Evolutionary conservation across 768 basidiomycete species (phyloP).

Genomic region (Roridomyces roridus): DNA sequence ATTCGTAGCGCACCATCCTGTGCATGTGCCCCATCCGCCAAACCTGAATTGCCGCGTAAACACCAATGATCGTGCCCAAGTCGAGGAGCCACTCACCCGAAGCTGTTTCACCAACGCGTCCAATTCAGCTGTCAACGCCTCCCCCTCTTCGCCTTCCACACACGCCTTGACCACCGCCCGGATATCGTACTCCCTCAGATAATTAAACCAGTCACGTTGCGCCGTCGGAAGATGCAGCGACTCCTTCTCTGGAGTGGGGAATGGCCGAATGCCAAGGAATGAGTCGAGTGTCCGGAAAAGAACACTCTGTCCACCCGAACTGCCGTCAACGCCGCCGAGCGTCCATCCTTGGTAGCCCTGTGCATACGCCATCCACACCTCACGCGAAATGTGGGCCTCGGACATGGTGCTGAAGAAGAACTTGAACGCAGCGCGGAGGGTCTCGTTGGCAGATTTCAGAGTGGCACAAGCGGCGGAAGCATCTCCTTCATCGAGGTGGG

Average conservation of each 20-base stretch:
- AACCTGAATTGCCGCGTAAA: background rate
- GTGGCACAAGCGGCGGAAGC: conserved; percentile 1
- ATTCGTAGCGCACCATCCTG: background rate
- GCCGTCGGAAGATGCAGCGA: conserved; percentile 17
- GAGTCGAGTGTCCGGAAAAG: conserved; percentile 18
- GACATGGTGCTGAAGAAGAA: conserved; percentile 21
- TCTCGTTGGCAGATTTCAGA: conserved; percentile 7
- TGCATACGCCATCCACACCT: conserved; percentile 19
- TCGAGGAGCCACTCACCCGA: background rate
- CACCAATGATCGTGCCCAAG: too few relatives aligned
- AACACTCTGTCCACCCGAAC: conserved; percentile 20
- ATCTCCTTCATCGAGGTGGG: conserved; percentile 1
- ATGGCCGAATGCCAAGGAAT: conserved; percentile 22
- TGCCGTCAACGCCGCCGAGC: conserved; percentile 19
- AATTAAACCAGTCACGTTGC: conserved; percentile 18
- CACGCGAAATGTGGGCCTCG: conserved; percentile 16
- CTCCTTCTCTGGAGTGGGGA: conserved; percentile 16
- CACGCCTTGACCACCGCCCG: background rate
- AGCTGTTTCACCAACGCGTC: background rate
- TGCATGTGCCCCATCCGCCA: background rate
- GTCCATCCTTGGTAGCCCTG: conserved; percentile 23
- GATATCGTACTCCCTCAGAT: background rate
- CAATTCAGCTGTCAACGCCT: background rate
- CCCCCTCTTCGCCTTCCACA: too few relatives aligned
- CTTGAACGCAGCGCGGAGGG: conserved; percentile 14